Conservation (phyloP, 257 asterid genomes). For the Lavandula angustifolia region DNA sequence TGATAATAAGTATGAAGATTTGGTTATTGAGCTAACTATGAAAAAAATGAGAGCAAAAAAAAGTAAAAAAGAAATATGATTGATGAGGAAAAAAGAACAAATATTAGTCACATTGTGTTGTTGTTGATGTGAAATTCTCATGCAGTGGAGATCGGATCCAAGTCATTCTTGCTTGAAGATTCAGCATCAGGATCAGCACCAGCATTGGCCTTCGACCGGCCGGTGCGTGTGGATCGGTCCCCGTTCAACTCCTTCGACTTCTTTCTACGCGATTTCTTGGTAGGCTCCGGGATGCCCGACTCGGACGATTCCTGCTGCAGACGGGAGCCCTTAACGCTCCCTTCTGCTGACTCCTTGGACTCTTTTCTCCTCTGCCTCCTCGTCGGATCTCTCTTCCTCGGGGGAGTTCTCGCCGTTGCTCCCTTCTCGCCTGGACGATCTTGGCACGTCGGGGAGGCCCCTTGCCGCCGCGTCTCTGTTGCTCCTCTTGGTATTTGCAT, state of each 20-base stretch:
- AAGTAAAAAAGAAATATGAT: background rate
- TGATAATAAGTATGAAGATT: slow-evolving; percentile 3
- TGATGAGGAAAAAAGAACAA: background rate
- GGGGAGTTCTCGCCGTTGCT: slow-evolving; percentile 39
- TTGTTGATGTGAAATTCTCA: background rate
- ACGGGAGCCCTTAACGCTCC: slow-evolving; percentile 37
- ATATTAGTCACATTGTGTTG: background rate
- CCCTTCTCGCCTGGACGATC: slow-evolving; percentile 43
- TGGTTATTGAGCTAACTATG: slow-evolving; percentile 30
- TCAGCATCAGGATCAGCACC: slow-evolving; percentile 29
- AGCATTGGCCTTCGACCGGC: slow-evolving; percentile 33
- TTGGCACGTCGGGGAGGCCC: slow-evolving; percentile 44
- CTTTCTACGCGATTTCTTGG: slow-evolving; percentile 52
- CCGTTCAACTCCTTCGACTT: slow-evolving; percentile 49
- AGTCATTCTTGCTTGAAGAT: background rate
- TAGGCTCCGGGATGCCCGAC: slow-evolving; percentile 42
- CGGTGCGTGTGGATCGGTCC: slow-evolving; percentile 42
- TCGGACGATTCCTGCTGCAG: slow-evolving; percentile 27
- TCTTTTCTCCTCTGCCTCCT: slow-evolving; percentile 44
- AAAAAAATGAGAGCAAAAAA: slow-evolving; percentile 1
- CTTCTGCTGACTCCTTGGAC: slow-evolving; percentile 49
- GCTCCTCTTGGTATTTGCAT: slow-evolving; percentile 40
- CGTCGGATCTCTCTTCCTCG: slow-evolving; percentile 50
- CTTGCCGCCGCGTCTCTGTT: slow-evolving; percentile 1
- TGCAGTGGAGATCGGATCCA: slow-evolving; percentile 26